phyloP scores from a whole-genome alignment of 352 stramenopile species.

The Halophytophthora polymorphica region DNA sequence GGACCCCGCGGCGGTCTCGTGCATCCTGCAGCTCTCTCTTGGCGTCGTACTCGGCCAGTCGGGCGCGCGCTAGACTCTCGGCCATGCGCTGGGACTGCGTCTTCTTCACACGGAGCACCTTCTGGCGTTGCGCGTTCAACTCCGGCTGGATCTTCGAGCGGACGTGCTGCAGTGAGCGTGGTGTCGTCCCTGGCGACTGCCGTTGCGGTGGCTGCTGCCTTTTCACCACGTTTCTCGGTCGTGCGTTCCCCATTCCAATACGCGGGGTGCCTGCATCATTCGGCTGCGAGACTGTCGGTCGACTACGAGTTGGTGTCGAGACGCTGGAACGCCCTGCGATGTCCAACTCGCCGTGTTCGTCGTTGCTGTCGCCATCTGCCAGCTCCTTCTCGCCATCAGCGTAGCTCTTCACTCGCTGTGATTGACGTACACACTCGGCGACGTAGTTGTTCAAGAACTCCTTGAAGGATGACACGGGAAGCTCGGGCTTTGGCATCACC shows the following conservation, averaged over 20 bases:
- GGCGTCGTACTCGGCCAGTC: constrained; percentile 60
- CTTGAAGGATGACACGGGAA: constrained; percentile 47
- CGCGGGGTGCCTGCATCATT: background rate
- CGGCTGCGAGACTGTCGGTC: too few species aligned
- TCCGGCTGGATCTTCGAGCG: constrained; percentile 67
- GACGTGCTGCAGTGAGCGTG: constrained; percentile 33
- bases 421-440: constrained; percentile 31
- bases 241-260: constrained; percentile 15
- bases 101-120: constrained; percentile 72
- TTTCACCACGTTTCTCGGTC: background rate
- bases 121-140: constrained; percentile 45
- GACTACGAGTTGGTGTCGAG: too few species aligned
- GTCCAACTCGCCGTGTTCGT: background rate
- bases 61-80: constrained; percentile 50
- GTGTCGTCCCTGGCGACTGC: constrained; percentile 5
- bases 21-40: constrained; percentile 26
- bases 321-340: background rate
- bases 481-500: constrained; percentile 26
- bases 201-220: constrained; percentile 11
- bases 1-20: constrained; percentile 10
- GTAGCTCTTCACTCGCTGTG: constrained; percentile 5
- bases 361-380: background rate
- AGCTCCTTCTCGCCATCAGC: background rate
- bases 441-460: constrained; percentile 65
- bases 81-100: constrained; percentile 75